phyloP scores from a whole-genome alignment of 108 stramenopile genomes.

The Discostella pseudostelligera region DNA sequence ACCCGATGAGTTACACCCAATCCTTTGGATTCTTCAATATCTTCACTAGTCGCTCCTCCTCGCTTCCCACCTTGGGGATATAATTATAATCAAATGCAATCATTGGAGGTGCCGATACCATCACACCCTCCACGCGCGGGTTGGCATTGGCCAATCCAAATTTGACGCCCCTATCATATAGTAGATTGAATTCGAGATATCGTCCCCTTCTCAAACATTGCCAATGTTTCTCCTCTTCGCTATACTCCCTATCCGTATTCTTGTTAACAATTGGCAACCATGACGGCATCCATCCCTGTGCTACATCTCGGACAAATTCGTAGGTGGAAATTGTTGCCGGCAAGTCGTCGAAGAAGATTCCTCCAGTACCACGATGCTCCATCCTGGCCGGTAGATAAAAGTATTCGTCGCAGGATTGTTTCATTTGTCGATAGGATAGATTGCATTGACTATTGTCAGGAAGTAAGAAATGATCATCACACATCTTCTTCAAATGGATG shows the following conservation, averaged over 20 bases:
- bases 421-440: conserved; percentile 64
- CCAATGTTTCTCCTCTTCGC: conserved; percentile 84
- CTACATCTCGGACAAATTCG: conserved; percentile 76
- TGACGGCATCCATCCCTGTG: conserved; percentile 87
- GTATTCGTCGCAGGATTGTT: conserved; percentile 87
- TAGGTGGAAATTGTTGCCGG: conserved; percentile 45
- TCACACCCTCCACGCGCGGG: conserved; percentile 86
- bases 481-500: conserved; percentile 54
- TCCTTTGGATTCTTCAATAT: conserved; percentile 73
- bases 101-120: conserved; percentile 87
- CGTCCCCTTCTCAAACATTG: conserved; percentile 58
- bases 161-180: conserved; percentile 89
- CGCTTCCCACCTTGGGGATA: conserved; percentile 60
- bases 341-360: conserved; percentile 95
- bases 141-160: conserved; percentile 86
- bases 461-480: conserved; percentile 53
- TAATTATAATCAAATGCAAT: conserved; percentile 89
- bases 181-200: conserved; percentile 87
- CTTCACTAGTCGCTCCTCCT: conserved; percentile 68
- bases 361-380: conserved; percentile 94
- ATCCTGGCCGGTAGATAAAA: conserved; percentile 89
- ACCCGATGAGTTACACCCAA: conserved; percentile 50
- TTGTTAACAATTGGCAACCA: conserved; percentile 81
- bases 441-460: conserved; percentile 44
- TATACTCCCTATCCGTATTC: conserved; percentile 50